These are phyloP conservation scores for Fomitopsis pulvina DNA, from an alignment of 768 basidiomycete genomes.

Conservation along the genomic window DNA sequence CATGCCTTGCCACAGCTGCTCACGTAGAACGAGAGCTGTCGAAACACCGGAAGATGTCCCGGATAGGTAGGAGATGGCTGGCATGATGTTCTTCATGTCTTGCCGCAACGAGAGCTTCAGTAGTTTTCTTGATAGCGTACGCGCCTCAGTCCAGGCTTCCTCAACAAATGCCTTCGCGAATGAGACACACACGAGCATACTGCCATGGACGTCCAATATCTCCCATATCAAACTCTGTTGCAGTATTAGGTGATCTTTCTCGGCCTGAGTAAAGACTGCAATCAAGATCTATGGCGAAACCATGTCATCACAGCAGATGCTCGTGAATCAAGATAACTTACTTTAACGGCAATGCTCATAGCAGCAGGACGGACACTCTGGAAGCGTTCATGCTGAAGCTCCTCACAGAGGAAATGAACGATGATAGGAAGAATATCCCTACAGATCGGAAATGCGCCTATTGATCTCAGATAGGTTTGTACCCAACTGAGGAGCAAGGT, in stretches of 20 bases:
- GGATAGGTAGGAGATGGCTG: constrained; percentile 26
- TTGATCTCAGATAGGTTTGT: constrained; percentile 17
- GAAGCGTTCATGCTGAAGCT: constrained; percentile 75
- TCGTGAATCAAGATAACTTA: constrained; percentile 29
- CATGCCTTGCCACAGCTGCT: constrained; percentile 61
- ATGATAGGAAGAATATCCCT: constrained; percentile 64
- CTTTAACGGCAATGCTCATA: constrained; percentile 55
- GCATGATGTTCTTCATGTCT: constrained; percentile 28
- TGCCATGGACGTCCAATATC: constrained; percentile 46
- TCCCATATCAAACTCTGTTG: constrained; percentile 26
- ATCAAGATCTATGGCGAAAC: constrained; percentile 23
- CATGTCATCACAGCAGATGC: not conserved
- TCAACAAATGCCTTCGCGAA: constrained; percentile 34
- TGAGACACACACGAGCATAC: constrained; percentile 39
- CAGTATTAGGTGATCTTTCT: constrained; percentile 19
- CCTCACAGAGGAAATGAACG: constrained; percentile 69
- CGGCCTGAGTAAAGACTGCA: constrained; percentile 27
- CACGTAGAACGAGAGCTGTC: constrained; percentile 32
- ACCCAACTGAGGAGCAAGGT: constrained; percentile 25
- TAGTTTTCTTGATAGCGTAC: constrained; percentile 37
- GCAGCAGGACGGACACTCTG: constrained; percentile 49
- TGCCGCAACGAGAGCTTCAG: constrained; percentile 25
- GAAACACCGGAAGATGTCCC: constrained; percentile 20
- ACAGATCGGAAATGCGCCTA: constrained; percentile 13
- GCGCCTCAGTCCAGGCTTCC: constrained; percentile 35